Evolutionary conservation across 2,329 filamentous ascomycete genomes (phyloP), one percentile per base, ranked within the genome.

Genomic region (Xylaria sp.): DNA sequence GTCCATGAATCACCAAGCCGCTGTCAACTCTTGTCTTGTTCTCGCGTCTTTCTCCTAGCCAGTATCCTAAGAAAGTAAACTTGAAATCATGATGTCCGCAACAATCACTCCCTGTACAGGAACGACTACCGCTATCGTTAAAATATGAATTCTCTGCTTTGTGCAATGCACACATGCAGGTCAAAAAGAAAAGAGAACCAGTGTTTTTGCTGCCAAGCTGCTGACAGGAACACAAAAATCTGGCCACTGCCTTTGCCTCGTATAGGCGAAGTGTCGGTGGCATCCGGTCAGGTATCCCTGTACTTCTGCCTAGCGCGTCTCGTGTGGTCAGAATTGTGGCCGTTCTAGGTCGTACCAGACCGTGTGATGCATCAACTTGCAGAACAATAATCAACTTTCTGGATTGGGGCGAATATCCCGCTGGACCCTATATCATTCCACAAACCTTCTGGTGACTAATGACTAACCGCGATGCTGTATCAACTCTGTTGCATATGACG

Each of bases 171-270:
- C 20, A 50, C 43, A 41, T 23, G 23, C 20, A 32, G 30, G 36
- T 39, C 3, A 62, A 52, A 50, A 68, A 63, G 32, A 60, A 60
- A 63, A 43, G 46, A 60, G 60, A 60, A 23, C 23, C 46, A 36
- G 48, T 9, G 34, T 43, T 15, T 15, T 30, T 6, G 58, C 46
- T 50, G 63, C 60, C 59, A 62, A 69, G 59, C 50, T 53, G 60
- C 64, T 66, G 67, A 67, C 53, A 62, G 55, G 55, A 45, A 66
- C 63, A 60, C 59, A 30, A 67, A 39, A 59, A 43, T 63, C 55
- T 60, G 60, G 32, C 50, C 52, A 62, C 28, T 18, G 30, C 58
- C 46, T 48, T 30, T 43, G n/a, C 52, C 55, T 61, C 50, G 66
- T 64, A 68, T 65, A 43, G 15, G 32, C 56, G 59, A 66, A 59